Base-by-base conservation (phyloP, 495 filamentous ascomycete genomes). In the Elaphomyces granulatus region DNA sequence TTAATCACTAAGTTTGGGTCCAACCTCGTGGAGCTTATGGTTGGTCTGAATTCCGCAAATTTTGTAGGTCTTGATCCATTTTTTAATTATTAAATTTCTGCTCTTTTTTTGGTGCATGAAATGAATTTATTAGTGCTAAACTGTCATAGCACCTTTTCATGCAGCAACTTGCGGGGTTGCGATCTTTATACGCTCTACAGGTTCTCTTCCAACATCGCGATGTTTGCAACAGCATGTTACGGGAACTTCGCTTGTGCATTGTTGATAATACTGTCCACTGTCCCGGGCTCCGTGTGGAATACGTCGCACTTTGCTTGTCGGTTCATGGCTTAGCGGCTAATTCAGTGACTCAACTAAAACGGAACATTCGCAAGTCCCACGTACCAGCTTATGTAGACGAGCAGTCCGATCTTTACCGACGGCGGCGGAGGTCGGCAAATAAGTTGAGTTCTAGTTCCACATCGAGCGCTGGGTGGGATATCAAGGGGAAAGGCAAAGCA, bases 21-120 rank as follows among this genome's bases (percentile, higher is more conserved):
- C 26, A 42, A 52, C 4, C 46, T 80, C 12, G 52, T 67, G 38
- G 76, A 80, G 50, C 48, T 80, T 33, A 65, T 67, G 19, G 56
- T 66, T 36, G 68, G 56, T 41, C 61, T 77, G 55, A 64, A 60
- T 34, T 62, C 68, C 34, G 45, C 48, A 12, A 54, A 55, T 19
- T 59, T 74, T 36, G 74, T 78, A 63, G 56, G 72, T 56, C 15
- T 21, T n/a, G 6, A 32, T 6, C 12, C 17, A 43, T 28, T 28
- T n/a, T n/a, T 12, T 12, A 28, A 12, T 28, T 6, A 28, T 12
- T 12, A 28, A 6, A 28, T 28, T 28, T 28, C 17, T 36, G 18
- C 38, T 40, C 23, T 8, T 18, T 17, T 4, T 14, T 17, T 14
- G 10, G 16, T 31, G 15, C 7, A 19, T 18, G 21, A 4, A 14